Conservation (phyloP, 2,329 filamentous ascomycete genomes). For the Elsinoe arachidis region DNA sequence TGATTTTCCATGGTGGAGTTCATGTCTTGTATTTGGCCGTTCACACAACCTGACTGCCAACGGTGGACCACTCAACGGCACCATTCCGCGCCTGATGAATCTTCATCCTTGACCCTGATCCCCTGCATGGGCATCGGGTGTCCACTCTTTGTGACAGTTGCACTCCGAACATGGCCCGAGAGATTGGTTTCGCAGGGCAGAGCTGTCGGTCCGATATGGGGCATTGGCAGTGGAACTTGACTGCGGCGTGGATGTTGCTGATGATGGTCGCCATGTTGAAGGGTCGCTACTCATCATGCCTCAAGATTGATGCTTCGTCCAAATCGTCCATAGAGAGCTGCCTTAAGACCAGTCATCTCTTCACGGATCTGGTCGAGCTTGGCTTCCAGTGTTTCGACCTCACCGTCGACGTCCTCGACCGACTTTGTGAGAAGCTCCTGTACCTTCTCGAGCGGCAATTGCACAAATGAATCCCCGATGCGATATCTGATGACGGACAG, state of each 20-base stretch:
- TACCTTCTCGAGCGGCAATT: constrained; percentile 72
- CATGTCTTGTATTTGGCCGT: not conserved
- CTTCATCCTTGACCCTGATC: not conserved
- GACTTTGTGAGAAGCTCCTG: constrained; percentile 72
- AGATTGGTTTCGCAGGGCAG: too few relatives aligned
- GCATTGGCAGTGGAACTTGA: too few relatives aligned
- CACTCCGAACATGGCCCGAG: not conserved
- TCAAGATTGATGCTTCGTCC: constrained; percentile 96
- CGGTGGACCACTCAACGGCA: not conserved
- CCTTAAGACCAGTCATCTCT: constrained; percentile 84
- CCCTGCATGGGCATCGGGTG: not conserved
- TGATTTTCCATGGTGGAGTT: too few relatives aligned
- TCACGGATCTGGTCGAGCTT: constrained; percentile 66
- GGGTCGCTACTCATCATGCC: constrained; percentile 44
- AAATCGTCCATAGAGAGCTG: constrained; percentile 87
- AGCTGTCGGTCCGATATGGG: too few relatives aligned
- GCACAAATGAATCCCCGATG: constrained; percentile 92
- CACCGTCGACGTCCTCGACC: constrained; percentile 64
- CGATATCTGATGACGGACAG: constrained; percentile 60
- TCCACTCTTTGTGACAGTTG: not conserved
- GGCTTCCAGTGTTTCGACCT: constrained; percentile 68
- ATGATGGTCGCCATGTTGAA: too few relatives aligned
- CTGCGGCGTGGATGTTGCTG: too few relatives aligned
- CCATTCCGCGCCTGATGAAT: too few relatives aligned
- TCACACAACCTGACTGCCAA: not conserved